Conservation (phyloP, 2,329 filamentous ascomycete genomes). For the Colletotrichum spaethianum region DNA sequence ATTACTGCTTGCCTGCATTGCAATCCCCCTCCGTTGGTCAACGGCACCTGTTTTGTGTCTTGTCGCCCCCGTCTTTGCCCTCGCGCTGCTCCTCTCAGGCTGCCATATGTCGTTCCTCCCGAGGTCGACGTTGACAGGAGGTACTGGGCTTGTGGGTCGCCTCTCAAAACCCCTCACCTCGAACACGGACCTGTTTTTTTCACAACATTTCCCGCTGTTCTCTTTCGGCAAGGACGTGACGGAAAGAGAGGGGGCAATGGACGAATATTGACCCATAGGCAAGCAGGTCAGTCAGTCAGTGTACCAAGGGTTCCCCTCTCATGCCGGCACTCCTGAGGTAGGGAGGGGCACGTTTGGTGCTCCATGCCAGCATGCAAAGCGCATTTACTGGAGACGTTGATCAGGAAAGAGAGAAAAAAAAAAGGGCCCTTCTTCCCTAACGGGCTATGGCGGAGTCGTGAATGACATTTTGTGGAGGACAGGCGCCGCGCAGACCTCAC, state of each 20-base stretch:
- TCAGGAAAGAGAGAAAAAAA: not conserved
- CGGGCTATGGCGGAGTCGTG: not conserved
- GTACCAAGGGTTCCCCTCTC: slow-evolving; percentile 14
- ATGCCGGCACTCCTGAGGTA: slow-evolving; percentile 32
- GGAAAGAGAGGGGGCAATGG: not conserved
- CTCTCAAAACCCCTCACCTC: slow-evolving; percentile 24
- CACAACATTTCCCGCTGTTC: not conserved
- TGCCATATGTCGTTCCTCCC: slow-evolving; percentile 10
- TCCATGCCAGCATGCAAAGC: slow-evolving; percentile 13
- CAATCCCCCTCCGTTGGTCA: not conserved
- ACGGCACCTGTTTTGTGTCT: not conserved
- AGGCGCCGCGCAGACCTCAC: not conserved
- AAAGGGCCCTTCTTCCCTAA: not conserved
- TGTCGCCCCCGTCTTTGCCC: not conserved
- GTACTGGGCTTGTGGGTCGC: not conserved
- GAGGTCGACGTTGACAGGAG: not conserved
- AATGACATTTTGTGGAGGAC: not conserved
- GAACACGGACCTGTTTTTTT: slow-evolving; percentile 32
- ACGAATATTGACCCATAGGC: not conserved
- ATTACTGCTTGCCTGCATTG: slow-evolving; percentile 1
- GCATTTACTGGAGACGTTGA: slow-evolving; percentile 18
- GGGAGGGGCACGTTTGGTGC: slow-evolving; percentile 9
- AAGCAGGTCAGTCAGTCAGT: not conserved
- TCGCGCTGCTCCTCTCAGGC: slow-evolving; percentile 1
- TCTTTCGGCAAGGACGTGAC: not conserved